Evolutionary conservation across 2,329 filamentous ascomycete genomes (phyloP).

Genomic region (Ophiocordyceps camponoti-floridani): DNA sequence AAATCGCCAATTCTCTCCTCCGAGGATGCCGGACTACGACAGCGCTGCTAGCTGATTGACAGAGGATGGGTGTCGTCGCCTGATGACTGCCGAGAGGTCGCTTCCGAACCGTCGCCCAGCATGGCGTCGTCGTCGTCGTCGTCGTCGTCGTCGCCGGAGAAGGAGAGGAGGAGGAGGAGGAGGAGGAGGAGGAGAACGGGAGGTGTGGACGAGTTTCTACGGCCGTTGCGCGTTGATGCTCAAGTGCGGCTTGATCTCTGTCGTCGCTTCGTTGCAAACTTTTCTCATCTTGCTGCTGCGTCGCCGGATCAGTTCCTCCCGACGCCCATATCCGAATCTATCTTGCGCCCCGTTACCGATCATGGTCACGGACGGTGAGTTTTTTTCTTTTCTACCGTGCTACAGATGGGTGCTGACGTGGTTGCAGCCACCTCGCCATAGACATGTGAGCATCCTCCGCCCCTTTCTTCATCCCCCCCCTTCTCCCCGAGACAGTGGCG

Average conservation of each 20-base stretch:
- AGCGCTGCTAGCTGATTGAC: too few species aligned
- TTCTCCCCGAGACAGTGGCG: not conserved
- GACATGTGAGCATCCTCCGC: constrained; percentile 36
- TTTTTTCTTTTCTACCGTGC: not conserved
- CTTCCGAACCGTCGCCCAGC: not conserved
- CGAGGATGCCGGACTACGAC: too few species aligned
- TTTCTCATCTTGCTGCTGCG: constrained; percentile 28
- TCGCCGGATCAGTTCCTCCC: constrained; percentile 38
- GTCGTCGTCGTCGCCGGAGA: not conserved
- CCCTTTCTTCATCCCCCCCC: not conserved
- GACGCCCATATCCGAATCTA: constrained; percentile 42
- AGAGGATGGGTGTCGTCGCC: too few species aligned
- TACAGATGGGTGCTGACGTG: too few species aligned
- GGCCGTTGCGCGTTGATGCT: constrained; percentile 29
- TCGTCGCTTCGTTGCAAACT: constrained; percentile 26
- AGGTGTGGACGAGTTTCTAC: constrained; percentile 25
- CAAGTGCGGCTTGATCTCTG: constrained; percentile 27
- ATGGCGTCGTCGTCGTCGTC: not conserved
- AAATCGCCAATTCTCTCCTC: not conserved
- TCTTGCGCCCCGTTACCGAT: constrained; percentile 28
- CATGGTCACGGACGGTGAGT: constrained; percentile 30
- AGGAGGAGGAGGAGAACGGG: not conserved
- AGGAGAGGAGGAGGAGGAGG: too few species aligned
- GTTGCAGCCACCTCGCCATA: constrained; percentile 37
- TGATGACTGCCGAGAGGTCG: not conserved